Conservation (phyloP, 1,284 basidiomycete species). For the Tausonia pullulans region DNA sequence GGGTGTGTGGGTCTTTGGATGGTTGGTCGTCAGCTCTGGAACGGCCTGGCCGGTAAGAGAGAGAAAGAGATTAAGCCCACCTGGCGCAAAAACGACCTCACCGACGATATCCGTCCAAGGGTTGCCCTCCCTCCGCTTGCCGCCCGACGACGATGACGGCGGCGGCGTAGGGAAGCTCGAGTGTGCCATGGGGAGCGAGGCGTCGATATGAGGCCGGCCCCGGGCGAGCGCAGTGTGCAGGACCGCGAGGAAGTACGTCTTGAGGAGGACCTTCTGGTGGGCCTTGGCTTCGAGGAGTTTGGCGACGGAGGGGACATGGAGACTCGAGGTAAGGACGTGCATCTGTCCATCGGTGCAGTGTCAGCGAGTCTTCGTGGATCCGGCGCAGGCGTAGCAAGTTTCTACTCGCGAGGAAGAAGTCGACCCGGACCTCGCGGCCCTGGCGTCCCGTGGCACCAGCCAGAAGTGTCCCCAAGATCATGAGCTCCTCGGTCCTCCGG, state of each 20-base stretch:
- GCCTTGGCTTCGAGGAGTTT: constrained; percentile 22
- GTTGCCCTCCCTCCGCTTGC: constrained; percentile 32
- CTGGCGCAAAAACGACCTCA: constrained; percentile 43
- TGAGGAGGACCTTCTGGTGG: constrained; percentile 41
- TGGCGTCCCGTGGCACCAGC: constrained; percentile 44
- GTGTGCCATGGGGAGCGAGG: constrained; percentile 47
- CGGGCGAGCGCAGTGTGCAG: constrained; percentile 42
- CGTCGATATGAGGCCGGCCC: constrained; percentile 49
- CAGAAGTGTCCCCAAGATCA: constrained; percentile 45
- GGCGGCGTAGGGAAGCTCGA: constrained; percentile 40
- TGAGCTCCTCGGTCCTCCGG: constrained; percentile 43
- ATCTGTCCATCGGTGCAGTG: constrained; percentile 30
- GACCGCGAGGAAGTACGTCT: constrained; percentile 40
- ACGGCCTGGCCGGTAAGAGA: too few relatives aligned
- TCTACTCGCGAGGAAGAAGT: constrained; percentile 48
- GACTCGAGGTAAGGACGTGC: constrained; percentile 52
- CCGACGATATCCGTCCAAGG: constrained; percentile 50
- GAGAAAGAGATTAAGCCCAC: constrained; percentile 18
- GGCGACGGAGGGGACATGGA: constrained; percentile 48
- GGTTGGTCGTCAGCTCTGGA: neutral
- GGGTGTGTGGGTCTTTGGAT: constrained; percentile 46
- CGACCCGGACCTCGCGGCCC: constrained; percentile 45
- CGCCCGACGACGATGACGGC: constrained; percentile 4
- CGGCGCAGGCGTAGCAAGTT: too few relatives aligned
- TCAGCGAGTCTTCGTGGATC: neutral